A percentile compares a stretch with the other conserved stretches of the same genome.
phyloP scores from a whole-genome alignment of 225 moss, liverwort and hornwort species.

The Marchantia polymorpha region DNA sequence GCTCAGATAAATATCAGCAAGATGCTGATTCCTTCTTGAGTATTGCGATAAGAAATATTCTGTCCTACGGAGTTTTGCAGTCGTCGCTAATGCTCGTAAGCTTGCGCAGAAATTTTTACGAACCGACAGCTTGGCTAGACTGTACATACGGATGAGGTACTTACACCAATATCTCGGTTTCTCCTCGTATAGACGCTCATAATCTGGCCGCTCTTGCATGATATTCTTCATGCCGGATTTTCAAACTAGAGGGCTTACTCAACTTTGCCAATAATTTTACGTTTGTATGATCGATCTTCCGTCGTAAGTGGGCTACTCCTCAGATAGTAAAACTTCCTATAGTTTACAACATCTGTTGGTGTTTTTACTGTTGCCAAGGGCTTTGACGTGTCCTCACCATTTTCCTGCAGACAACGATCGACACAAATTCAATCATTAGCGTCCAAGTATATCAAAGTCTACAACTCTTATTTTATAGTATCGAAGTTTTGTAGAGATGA shows the following conservation, averaged over 20 bases:
- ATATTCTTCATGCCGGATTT: no score
- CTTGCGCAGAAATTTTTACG: no score
- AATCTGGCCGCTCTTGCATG: no score
- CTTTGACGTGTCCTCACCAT: conserved; percentile 43
- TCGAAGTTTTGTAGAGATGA: background rate
- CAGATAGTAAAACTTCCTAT: conserved; percentile 76
- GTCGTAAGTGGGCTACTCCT: conserved; percentile 92
- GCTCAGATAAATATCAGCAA: no score
- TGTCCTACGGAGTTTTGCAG: no score
- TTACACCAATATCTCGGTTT: no score
- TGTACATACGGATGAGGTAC: no score
- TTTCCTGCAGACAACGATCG: conserved; percentile 37
- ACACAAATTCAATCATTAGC: background rate
- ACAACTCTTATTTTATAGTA: background rate
- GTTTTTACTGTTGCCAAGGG: conserved; percentile 34
- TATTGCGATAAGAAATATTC: no score
- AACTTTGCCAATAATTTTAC: conserved; percentile 88
- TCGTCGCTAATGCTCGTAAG: no score
- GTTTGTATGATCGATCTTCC: conserved; percentile 81
- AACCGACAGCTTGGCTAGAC: no score
- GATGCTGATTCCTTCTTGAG: no score
- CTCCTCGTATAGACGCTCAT: no score
- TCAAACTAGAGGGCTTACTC: conserved; percentile 14
- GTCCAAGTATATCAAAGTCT: background rate
- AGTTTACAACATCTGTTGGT: conserved; percentile 37